Conservation (phyloP, 2,329 filamentous ascomycete species). For the Chalaropsis ovoidea region DNA sequence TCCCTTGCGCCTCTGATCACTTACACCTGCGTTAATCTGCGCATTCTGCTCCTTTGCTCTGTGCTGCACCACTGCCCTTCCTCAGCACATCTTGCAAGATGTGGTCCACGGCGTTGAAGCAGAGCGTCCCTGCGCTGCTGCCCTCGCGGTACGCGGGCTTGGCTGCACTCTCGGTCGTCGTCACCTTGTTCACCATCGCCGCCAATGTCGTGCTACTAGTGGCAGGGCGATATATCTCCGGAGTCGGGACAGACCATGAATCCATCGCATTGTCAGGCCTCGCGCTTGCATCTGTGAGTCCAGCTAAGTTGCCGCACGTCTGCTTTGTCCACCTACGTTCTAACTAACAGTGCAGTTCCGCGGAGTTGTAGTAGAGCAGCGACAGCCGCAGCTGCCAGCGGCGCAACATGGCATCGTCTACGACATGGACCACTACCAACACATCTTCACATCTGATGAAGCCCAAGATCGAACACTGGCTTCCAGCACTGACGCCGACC, state of each 20-base stretch:
- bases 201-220: neutral
- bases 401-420: neutral
- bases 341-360: constrained; percentile 2
- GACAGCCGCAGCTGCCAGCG: neutral
- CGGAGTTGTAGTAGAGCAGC: neutral
- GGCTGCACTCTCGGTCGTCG: neutral
- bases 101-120: neutral
- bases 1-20: too few relatives aligned
- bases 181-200: neutral
- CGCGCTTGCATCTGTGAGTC: constrained; percentile 11
- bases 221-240: constrained; percentile 6
- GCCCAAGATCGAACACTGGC: neutral
- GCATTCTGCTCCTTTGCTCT: neutral
- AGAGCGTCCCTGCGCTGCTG: neutral
- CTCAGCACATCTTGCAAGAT: neutral
- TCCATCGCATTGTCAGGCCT: neutral
- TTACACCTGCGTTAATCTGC: too few relatives aligned
- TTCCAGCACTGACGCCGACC: neutral
- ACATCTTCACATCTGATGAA: neutral
- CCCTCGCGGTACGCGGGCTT: neutral
- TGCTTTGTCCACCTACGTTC: neutral
- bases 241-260: neutral
- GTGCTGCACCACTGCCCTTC: neutral
- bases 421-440: neutral
- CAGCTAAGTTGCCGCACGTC: neutral